Evolutionary conservation across 805 yeast genomes (phyloP).

Genomic region (Cyberlindnera petersonii): DNA sequence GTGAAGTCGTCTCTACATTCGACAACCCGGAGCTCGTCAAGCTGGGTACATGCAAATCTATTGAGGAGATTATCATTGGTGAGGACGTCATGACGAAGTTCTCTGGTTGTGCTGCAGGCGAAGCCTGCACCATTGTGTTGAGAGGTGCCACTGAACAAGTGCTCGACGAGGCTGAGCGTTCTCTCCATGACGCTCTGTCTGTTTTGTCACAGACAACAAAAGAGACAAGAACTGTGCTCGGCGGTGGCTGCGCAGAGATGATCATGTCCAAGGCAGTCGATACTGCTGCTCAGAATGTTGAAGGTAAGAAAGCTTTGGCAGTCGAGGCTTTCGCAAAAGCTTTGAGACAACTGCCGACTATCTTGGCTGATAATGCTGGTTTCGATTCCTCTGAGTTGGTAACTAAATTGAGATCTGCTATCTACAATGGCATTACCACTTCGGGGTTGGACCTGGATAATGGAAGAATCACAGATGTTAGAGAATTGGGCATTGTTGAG

Average conservation of each 20-base stretch:
- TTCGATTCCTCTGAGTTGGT: slow-evolving; percentile 90
- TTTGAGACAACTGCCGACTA: slow-evolving; percentile 89
- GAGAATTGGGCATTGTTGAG: slow-evolving; percentile 90
- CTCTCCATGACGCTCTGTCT: slow-evolving; percentile 93
- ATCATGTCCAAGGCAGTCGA: slow-evolving; percentile 97
- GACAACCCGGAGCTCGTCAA: slow-evolving; percentile 85
- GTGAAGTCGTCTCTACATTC: slow-evolving; percentile 95
- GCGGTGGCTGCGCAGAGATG: slow-evolving; percentile 88
- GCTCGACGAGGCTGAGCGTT: slow-evolving; percentile 94
- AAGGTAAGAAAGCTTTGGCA: slow-evolving; percentile 91
- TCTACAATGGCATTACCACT: slow-evolving; percentile 84
- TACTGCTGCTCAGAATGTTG: slow-evolving; percentile 89
- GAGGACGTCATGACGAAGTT: slow-evolving; percentile 88
- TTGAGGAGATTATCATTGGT: slow-evolving; percentile 91
- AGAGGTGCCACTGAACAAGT: slow-evolving; percentile 98
- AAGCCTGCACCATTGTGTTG: slow-evolving; percentile 92
- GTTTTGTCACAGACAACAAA: slow-evolving; percentile 92
- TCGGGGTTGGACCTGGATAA: slow-evolving; percentile 85
- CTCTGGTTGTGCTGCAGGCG: slow-evolving; percentile 93
- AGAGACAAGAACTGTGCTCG: slow-evolving; percentile 82
- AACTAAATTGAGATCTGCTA: slow-evolving; percentile 79
- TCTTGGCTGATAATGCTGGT: slow-evolving; percentile 96
- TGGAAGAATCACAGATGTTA: slow-evolving; percentile 89
- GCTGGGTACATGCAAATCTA: slow-evolving; percentile 81
- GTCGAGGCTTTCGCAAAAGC: slow-evolving; percentile 94